Base-by-base conservation (phyloP, 148 eudicot species). In the Rheum nobile region DNA sequence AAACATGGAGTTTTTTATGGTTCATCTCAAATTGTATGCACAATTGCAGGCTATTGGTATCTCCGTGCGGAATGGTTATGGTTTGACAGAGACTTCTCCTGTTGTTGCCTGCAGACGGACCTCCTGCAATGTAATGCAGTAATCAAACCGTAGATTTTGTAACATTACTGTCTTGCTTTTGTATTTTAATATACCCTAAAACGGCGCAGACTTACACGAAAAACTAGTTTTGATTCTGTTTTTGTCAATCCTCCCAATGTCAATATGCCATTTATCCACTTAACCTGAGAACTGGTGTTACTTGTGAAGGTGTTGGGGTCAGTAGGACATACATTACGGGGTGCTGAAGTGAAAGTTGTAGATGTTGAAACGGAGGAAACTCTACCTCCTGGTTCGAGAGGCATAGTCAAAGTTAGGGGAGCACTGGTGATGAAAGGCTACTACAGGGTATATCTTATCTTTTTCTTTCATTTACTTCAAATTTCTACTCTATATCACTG, bases 381-480 rank as follows among this genome's bases (percentile, higher is more conserved):
- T 77, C 83, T 91, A 76, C 89, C 93, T 67, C 79, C 88, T 77
- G 98, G 97, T 72, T 83, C 84, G n/a, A 89, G 86, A 74, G 97
- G 97, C 77, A 83, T 87, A 54, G 81, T 95, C 72, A 86, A 90
- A 90, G 88, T 80, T 52, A 89, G 89, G 82, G 99, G 99, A 8
- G 96, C 93, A 67, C 90, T 86, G 80, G 87, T 95, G 78, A 95
- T 95, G 99, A 83, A 85, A 80, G 96, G 99, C 77, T 95, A 95
- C 78, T 91, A 87, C 81, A 91, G 87, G 99, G 99, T 95, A 83
- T 21, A 26, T 31, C 57, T 52, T 72, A 29, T 75, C 76, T 63
- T 21, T n/a, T 67, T 39, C 31, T 70, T 42, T 47, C 26, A 29
- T 72, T 72, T 43, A 4, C 47, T 72, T 72, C 29, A 11, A 42